Evolutionary conservation across 352 stramenopile species (phyloP), one percentile per base, ranked within the genome.

Genomic region (Globisporangium ultimum): DNA sequence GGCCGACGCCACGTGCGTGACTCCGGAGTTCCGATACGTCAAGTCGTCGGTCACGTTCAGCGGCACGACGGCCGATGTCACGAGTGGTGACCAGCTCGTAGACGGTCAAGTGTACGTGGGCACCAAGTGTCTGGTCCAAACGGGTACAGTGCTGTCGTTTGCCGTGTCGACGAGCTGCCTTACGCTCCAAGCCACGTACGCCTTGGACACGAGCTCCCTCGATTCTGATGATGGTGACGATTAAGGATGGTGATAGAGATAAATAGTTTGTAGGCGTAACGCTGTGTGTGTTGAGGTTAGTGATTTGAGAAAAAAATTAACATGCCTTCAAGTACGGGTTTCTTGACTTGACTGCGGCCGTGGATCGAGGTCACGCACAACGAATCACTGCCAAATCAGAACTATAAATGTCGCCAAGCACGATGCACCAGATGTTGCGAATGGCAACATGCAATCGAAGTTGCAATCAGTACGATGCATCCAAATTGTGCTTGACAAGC

Each of bases 171-270:
- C 38, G 6, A 57, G 48, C 42, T 74, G 67, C 40, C 58, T 61
- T 20, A 53, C 64, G 34, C 61, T 74, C 52, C 67, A 74, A 46
- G 54, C 63, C 9, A 71, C 63, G 40, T 74, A 74, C 60, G 56
- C 53, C 42, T 60, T 74, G 15, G 67, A 71, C 43, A 58, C 53
- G 15, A 55, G 48, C 42, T 20, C 42, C 0, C 55, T 68, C 46
- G 66, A 70, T 20, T 57, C 62, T 36, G 47, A 42, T 36, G 41
- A 59, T 24, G 24, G 24, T 5, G 24, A 28, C 24, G 24, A 28
- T 28, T 28, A 28, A 28, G 24, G 5, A 5, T 5, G 24, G 5
- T 28, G 24, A 28, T 5, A 28, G 24, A 28, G 53, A 56, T 21
- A 21, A 56, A 36, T 41, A 24, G 15, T 42, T 22, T 52, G 47